Evolutionary conservation across 345 rosid genomes (phyloP).

Genomic region (Lepidium aucheri): DNA sequence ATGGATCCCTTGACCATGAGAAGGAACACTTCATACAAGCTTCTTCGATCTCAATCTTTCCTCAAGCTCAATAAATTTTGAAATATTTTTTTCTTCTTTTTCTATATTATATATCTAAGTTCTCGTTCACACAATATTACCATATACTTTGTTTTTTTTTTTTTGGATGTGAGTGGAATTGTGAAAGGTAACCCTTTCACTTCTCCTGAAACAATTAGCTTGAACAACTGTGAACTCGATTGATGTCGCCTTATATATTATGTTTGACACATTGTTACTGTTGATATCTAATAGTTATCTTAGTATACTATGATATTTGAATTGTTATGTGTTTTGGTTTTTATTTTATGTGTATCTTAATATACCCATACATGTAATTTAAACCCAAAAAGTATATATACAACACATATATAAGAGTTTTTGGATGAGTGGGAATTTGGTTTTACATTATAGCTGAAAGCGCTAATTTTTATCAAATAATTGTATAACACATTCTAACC

Average conservation of each 20-base stretch:
- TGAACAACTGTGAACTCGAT: neutral
- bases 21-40: conserved; percentile 28
- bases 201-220: conserved; percentile 1
- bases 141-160: neutral
- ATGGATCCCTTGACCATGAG: conserved; percentile 11
- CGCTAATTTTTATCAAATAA: too few relatives aligned
- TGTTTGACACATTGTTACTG: neutral
- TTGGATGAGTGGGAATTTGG: too few relatives aligned
- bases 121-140: conserved; percentile 8
- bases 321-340: too few relatives aligned
- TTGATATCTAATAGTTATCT: neutral
- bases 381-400: too few relatives aligned
- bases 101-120: neutral
- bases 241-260: neutral
- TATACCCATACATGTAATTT: neutral
- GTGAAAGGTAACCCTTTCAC: neutral
- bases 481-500: too few relatives aligned
- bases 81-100: neutral
- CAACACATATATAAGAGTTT: too few relatives aligned
- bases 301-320: neutral
- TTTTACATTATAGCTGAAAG: too few relatives aligned
- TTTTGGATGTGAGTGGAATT: neutral
- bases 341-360: neutral
- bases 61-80: conserved; percentile 33
- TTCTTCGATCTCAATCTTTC: conserved; percentile 31